Conservation (phyloP, 2,329 filamentous ascomycete species). For the Daldinia eschscholtzii region DNA sequence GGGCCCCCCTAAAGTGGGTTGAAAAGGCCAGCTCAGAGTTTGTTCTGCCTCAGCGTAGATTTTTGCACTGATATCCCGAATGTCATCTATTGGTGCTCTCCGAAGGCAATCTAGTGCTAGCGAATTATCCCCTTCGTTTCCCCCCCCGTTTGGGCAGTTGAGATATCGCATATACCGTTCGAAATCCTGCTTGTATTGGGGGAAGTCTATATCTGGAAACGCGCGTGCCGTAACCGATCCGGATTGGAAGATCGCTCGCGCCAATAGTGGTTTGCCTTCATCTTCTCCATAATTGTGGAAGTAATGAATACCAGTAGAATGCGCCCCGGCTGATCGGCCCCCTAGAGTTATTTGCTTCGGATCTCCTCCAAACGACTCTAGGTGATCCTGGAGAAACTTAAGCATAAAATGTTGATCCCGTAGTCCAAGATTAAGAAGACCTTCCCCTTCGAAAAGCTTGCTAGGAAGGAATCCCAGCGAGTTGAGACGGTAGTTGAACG, state of each 20-base stretch:
- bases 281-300: constrained; percentile 14
- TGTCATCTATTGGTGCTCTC: neutral
- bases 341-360: constrained; percentile 10
- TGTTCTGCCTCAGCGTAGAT: constrained; percentile 6
- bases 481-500: constrained; percentile 13
- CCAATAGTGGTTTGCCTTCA: constrained; percentile 8
- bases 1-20: constrained; percentile 5
- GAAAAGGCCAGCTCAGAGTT: constrained; percentile 13
- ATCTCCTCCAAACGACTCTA: constrained; percentile 12
- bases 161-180: constrained; percentile 11
- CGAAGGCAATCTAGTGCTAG: constrained; percentile 6
- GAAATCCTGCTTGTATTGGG: constrained; percentile 12
- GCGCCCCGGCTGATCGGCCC: constrained; percentile 2
- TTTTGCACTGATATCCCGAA: neutral
- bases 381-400: constrained; percentile 10
- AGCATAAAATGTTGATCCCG: constrained; percentile 11
- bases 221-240: constrained; percentile 9
- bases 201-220: constrained; percentile 2
- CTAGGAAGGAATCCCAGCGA: constrained; percentile 13
- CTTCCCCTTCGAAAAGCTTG: constrained; percentile 11
- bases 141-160: neutral
- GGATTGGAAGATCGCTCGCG: constrained; percentile 14
- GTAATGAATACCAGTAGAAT: constrained; percentile 11
- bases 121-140: neutral
- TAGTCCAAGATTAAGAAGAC: constrained; percentile 12